phyloP scores from a whole-genome alignment of 177 flowering plant genomes.

The Vitis hybrid region DNA sequence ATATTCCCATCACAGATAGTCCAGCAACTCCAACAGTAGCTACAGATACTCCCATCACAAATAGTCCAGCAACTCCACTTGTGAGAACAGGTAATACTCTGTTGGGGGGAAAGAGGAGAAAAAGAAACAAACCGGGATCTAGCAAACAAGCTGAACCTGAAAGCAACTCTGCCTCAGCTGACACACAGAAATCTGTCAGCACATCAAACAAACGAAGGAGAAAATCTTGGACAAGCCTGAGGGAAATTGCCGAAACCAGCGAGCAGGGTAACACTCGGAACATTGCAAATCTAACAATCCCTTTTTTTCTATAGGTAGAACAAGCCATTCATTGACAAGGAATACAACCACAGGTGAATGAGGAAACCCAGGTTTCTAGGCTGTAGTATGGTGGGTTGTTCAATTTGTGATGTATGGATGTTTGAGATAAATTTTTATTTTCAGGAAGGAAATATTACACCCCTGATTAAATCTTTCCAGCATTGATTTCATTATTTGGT shows the following conservation, averaged over 20 bases:
- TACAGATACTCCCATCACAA: conserved; percentile 6
- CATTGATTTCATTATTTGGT: no score
- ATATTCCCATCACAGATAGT: not conserved
- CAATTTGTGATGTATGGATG: no score
- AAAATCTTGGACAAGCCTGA: conserved; percentile 71
- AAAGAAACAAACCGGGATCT: conserved; percentile 34
- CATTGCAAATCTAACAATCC: conserved; percentile 37
- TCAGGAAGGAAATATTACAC: no score
- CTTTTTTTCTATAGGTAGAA: conserved; percentile 43
- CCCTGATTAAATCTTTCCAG: no score
- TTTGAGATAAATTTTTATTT: no score
- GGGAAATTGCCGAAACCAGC: conserved; percentile 58
- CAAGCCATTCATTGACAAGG: no score
- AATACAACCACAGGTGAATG: no score
- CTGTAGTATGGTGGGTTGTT: no score
- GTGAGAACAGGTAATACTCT: conserved; percentile 19
- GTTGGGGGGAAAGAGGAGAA: conserved; percentile 46
- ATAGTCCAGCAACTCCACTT: conserved; percentile 37
- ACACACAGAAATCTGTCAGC: conserved; percentile 20
- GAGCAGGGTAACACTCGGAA: conserved; percentile 21
- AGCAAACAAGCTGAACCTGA: conserved; percentile 36
- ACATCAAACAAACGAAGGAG: conserved; percentile 53
- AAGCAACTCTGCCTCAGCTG: conserved; percentile 19
- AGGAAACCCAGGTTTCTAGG: no score
- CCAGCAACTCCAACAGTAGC: conserved; percentile 2